A percentile compares a stretch with the other conserved stretches of the same genome.
These are phyloP conservation scores for Russula brevipes DNA, from an alignment of 768 basidiomycete species.

Conservation along the genomic window DNA sequence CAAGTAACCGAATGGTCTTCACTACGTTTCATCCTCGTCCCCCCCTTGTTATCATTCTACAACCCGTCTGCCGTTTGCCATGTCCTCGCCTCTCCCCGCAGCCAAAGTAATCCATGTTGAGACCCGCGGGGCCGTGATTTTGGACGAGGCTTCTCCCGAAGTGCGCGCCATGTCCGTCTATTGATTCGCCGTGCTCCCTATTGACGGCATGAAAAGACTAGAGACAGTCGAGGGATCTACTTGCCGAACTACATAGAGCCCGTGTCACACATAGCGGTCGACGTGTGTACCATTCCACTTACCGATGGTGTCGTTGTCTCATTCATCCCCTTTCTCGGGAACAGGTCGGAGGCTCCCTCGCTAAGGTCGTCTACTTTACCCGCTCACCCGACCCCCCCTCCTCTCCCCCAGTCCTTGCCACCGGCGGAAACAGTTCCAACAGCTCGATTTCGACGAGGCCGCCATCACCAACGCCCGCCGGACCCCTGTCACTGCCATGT, in stretches of 20 bases:
- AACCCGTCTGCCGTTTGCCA: slow-evolving; percentile 4
- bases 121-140: slow-evolving; percentile 87
- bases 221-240: slow-evolving; percentile 95
- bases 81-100: slow-evolving; percentile 58
- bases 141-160: slow-evolving; percentile 92
- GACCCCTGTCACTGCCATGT: slow-evolving; percentile 29
- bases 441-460: slow-evolving; percentile 42
- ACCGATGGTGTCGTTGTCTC: slow-evolving; percentile 6
- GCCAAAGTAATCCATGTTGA: slow-evolving; percentile 91
- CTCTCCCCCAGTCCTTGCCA: slow-evolving; percentile 64
- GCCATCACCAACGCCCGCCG: slow-evolving; percentile 32
- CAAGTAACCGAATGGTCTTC: slow-evolving; percentile 19
- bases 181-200: slow-evolving; percentile 12
- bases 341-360: slow-evolving; percentile 94
- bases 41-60: neutral
- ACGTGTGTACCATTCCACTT: slow-evolving; percentile 54
- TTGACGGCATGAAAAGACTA: slow-evolving; percentile 47
- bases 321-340: slow-evolving; percentile 12
- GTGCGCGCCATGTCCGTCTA: slow-evolving; percentile 41
- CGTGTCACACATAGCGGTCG: slow-evolving; percentile 94
- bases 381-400: slow-evolving; percentile 83
- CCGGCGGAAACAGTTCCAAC: slow-evolving; percentile 48
- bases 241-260: slow-evolving; percentile 97
- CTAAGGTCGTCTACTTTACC: slow-evolving; percentile 98
- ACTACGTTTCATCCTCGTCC: slow-evolving; percentile 6